These are phyloP conservation scores for Sphagnum fallax DNA, from an alignment of 228 moss, liverwort and hornwort genomes.

Conservation along the genomic window DNA sequence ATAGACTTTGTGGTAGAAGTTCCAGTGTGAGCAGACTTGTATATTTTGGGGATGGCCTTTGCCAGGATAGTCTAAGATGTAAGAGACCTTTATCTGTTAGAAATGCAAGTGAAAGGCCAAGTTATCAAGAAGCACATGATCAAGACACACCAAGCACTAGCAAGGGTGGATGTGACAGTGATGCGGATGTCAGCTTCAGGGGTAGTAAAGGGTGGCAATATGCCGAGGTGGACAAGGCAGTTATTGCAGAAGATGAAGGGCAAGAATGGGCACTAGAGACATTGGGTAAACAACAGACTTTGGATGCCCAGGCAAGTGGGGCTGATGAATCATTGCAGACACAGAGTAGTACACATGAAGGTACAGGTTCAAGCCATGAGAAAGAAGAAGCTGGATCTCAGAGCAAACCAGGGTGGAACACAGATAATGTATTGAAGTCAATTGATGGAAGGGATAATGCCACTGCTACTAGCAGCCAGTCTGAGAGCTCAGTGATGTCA, in stretches of 20 bases:
- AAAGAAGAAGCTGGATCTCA: slow-evolving; percentile 20
- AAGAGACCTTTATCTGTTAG: slow-evolving; percentile 24
- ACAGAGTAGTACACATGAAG: background rate
- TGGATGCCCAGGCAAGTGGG: background rate
- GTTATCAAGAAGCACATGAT: slow-evolving; percentile 41
- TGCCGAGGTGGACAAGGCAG: background rate
- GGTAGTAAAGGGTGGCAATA: background rate
- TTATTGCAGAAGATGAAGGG: background rate
- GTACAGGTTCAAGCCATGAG: slow-evolving; percentile 5
- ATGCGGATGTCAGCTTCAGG: slow-evolving; percentile 5
- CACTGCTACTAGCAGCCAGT: slow-evolving; percentile 22
- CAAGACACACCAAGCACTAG: slow-evolving; percentile 39
- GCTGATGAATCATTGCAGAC: background rate
- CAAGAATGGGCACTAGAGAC: background rate
- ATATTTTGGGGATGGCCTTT: slow-evolving; percentile 7
- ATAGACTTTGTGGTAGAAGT: slow-evolving; percentile 2
- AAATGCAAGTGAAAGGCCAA: slow-evolving; percentile 18
- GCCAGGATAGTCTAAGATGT: slow-evolving; percentile 2
- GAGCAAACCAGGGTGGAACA: slow-evolving; percentile 5
- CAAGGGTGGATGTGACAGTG: slow-evolving; percentile 14
- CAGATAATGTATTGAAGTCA: background rate
- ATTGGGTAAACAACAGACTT: background rate
- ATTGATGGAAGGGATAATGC: slow-evolving; percentile 5
- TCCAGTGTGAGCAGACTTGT: slow-evolving; percentile 9
- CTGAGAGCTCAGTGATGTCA: slow-evolving; percentile 28